phyloP scores from a whole-genome alignment of 176 grass and related monocot species.

The maize (Zea mays) region Zm-B73-REFERENCE-NAM-5.0 NC_050101.1:133599001-133599500 shows the following conservation, averaged over 20 bases:
- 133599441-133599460: too few species aligned
- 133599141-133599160: neutral
- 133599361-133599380: too few species aligned
- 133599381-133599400: too few species aligned
- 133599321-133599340: too few species aligned
- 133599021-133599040: neutral
- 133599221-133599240: neutral
- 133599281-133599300: neutral
- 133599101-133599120: neutral
- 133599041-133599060: neutral
- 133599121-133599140: neutral
- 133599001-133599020: neutral
- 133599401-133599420: too few species aligned
- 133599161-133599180: too few species aligned
- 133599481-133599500: too few species aligned
- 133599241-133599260: neutral
- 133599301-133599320: too few species aligned
- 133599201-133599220: neutral
- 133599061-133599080: neutral
- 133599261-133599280: neutral
- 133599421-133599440: too few species aligned
- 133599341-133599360: too few species aligned
- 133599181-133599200: too few species aligned
- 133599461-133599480: too few species aligned
- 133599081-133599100: neutral